These are phyloP conservation scores for Trichoderma brevicompactum DNA, from an alignment of 2,329 filamentous ascomycete species.

Conservation along the genomic window DNA sequence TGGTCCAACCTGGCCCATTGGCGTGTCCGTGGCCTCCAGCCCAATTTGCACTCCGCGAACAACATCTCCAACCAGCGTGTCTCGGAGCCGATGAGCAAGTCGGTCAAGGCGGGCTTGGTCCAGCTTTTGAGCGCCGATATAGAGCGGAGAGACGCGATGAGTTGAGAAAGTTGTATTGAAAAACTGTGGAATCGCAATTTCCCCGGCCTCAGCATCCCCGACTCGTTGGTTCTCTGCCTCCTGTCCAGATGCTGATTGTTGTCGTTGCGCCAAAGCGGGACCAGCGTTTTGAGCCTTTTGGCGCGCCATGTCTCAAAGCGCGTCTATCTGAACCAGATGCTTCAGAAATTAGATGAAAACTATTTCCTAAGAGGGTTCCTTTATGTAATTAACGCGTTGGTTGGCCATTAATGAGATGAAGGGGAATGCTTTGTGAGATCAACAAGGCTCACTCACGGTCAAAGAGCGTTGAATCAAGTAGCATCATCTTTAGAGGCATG, in stretches of 20 bases:
- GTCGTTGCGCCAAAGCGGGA: background rate
- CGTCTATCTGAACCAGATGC: background rate
- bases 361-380: background rate
- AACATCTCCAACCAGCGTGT: constrained; percentile 61
- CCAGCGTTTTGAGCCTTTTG: constrained; percentile 8
- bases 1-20: constrained; percentile 46
- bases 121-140: constrained; percentile 50
- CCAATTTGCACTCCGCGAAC: constrained; percentile 64
- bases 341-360: background rate
- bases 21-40: constrained; percentile 49
- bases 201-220: constrained; percentile 28
- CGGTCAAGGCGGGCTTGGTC: constrained; percentile 45
- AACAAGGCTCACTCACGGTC: background rate
- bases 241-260: background rate
- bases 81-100: constrained; percentile 55
- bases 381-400: background rate
- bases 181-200: constrained; percentile 48
- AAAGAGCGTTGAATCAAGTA: background rate
- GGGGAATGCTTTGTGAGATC: constrained; percentile 4
- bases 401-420: background rate
- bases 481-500: background rate
- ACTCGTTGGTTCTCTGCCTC: background rate
- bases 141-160: constrained; percentile 59
- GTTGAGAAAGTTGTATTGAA: constrained; percentile 64
- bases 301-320: constrained; percentile 18